Conservation (phyloP, 1,284 basidiomycete genomes). For the Malassezia nana region DNA sequence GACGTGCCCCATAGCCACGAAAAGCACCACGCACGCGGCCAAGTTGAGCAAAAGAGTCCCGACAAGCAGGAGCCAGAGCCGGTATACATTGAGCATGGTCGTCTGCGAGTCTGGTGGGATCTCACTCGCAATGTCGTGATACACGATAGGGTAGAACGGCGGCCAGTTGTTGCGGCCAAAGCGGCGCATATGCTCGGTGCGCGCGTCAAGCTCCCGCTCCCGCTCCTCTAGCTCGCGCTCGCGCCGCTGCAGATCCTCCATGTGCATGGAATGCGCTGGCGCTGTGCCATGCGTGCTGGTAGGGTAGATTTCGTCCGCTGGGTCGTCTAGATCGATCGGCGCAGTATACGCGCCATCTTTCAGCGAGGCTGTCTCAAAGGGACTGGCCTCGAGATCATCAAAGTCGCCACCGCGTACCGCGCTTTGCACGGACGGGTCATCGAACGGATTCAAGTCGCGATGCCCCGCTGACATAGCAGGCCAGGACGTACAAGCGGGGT, state of each 20-base stretch:
- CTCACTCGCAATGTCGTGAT: constrained; percentile 79
- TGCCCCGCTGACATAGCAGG: background rate
- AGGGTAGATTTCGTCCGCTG: constrained; percentile 18
- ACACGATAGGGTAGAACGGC: constrained; percentile 81
- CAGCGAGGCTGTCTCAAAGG: constrained; percentile 13
- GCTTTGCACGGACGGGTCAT: constrained; percentile 47
- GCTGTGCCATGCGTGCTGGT: constrained; percentile 20
- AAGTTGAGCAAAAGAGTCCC: constrained; percentile 77
- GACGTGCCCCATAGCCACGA: constrained; percentile 68
- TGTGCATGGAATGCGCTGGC: constrained; percentile 50
- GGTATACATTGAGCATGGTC: constrained; percentile 64
- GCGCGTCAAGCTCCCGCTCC: constrained; percentile 58
- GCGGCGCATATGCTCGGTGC: constrained; percentile 60
- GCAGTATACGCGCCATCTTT: background rate
- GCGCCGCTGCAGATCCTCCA: constrained; percentile 61
- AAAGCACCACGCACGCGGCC: constrained; percentile 75
- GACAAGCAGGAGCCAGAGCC: constrained; percentile 51
- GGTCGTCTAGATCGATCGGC: constrained; percentile 21
- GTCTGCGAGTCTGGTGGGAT: constrained; percentile 71
- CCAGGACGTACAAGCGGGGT: background rate
- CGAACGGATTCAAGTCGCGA: constrained; percentile 47
- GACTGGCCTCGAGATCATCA: constrained; percentile 18
- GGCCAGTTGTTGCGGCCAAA: constrained; percentile 85
- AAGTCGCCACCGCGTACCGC: constrained; percentile 29
- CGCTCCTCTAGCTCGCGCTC: constrained; percentile 70